Percentiles rank a stretch among this genome's conserved stretches.
These are phyloP conservation scores for Xylaria polymorpha DNA, from an alignment of 2,329 filamentous ascomycete species.

Conservation along the genomic window DNA sequence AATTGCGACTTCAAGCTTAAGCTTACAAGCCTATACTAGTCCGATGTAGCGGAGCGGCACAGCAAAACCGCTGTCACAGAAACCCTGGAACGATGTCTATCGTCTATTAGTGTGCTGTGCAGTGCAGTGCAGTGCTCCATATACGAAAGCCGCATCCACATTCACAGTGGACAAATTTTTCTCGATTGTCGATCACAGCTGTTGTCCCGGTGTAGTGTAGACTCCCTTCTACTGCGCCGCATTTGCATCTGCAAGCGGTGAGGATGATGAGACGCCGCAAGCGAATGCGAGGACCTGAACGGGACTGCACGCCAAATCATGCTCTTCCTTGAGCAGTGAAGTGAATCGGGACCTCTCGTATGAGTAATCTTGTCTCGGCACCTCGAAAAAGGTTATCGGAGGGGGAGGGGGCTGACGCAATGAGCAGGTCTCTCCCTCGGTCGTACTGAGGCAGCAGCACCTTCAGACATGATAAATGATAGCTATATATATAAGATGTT, in stretches of 20 bases:
- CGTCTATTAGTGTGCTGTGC: not conserved
- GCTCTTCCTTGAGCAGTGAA: not conserved
- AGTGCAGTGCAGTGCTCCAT: conserved; percentile 4
- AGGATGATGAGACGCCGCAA: not conserved
- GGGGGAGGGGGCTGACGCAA: not conserved
- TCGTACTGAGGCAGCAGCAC: not conserved
- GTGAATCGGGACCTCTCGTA: conserved; percentile 1
- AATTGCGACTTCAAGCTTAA: too few relatives aligned
- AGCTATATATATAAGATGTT: conserved; percentile 27
- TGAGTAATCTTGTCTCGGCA: conserved; percentile 18
- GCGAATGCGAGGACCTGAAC: not conserved
- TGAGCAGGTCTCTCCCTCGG: conserved; percentile 3
- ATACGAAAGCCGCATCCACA: conserved; percentile 23
- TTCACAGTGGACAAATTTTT: not conserved
- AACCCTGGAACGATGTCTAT: not conserved
- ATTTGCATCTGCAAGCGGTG: conserved; percentile 21
- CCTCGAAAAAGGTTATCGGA: not conserved
- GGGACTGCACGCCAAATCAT: not conserved
- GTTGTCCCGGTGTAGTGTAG: not conserved
- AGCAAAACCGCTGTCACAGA: conserved; percentile 15
- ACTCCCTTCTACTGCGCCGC: conserved; percentile 1
- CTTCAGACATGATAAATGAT: not conserved
- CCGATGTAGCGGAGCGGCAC: conserved; percentile 19
- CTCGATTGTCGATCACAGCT: conserved; percentile 4
- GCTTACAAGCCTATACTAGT: not conserved